phyloP scores from a whole-genome alignment of 345 rosid species.

The Eucalyptus pauciflora region DNA sequence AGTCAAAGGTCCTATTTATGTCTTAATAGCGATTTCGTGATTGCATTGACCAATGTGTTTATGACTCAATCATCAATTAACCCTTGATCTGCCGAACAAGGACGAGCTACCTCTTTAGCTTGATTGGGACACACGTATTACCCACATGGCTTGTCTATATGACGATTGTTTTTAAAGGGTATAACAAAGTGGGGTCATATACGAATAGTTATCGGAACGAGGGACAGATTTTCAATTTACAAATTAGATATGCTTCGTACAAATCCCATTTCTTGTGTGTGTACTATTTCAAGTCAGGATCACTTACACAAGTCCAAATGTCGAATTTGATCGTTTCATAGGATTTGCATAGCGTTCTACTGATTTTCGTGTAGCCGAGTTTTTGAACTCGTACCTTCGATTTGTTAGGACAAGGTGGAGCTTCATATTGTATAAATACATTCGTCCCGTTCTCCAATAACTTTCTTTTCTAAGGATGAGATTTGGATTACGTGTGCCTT shows the following conservation, averaged over 20 bases:
- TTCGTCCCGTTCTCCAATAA: rapidly evolving
- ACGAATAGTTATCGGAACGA: rapidly evolving
- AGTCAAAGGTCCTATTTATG: neutral
- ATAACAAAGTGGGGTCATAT: neutral
- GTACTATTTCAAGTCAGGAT: rapidly evolving
- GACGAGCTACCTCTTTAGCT: neutral
- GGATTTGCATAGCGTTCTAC: rapidly evolving
- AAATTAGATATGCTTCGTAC: rapidly evolving
- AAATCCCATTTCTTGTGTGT: neutral
- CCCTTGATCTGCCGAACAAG: neutral
- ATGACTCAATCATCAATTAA: neutral
- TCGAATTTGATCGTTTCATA: neutral
- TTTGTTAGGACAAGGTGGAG: neutral
- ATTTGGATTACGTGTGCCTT: rapidly evolving
- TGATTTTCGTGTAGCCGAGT: rapidly evolving
- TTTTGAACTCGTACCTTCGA: rapidly evolving
- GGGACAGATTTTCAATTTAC: neutral
- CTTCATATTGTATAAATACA: neutral
- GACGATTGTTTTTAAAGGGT: neutral
- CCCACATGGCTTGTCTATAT: neutral
- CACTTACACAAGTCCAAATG: neutral
- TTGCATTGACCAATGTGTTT: neutral
- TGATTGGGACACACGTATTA: neutral
- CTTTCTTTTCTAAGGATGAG: neutral
- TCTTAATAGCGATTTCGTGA: neutral